Evolutionary conservation across 768 basidiomycete genomes (phyloP).

Genomic region (Favolaschia claudopus): DNA sequence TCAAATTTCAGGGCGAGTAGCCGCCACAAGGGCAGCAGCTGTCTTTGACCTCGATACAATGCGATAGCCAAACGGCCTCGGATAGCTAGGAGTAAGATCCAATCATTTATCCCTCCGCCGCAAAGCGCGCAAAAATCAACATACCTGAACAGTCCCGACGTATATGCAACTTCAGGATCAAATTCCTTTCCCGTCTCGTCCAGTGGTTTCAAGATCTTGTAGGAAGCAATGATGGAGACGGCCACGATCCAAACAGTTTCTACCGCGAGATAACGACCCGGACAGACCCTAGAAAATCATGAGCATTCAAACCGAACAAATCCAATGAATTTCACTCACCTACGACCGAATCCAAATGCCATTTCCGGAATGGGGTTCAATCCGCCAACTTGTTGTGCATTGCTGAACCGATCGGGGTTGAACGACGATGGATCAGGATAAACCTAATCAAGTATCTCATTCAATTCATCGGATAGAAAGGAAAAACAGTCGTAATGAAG

Average conservation of each 20-base stretch:
- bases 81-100: too few species aligned
- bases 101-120: not conserved
- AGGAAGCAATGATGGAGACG: conserved; percentile 50
- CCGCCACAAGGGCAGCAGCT: too few species aligned
- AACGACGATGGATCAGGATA: conserved; percentile 58
- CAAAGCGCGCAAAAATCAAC: not conserved
- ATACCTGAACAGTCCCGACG: conserved; percentile 54
- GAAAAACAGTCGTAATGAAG: too few species aligned
- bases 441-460: conserved; percentile 2
- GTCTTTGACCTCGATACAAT: not conserved
- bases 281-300: conserved; percentile 53
- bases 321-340: too few species aligned
- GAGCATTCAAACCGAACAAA: too few species aligned
- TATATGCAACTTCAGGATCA: conserved; percentile 42
- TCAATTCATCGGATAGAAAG: not conserved
- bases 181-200: conserved; percentile 45
- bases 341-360: conserved; percentile 21
- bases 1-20: too few species aligned
- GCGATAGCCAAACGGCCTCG: conserved; percentile 9
- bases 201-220: conserved; percentile 45
- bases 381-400: conserved; percentile 8
- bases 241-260: conserved; percentile 55
- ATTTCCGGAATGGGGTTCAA: conserved; percentile 24
- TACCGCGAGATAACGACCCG: conserved; percentile 54
- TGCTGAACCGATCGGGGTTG: conserved; percentile 55